Base-by-base conservation (phyloP, 2,329 filamentous ascomycete species). In the Fusarium mexicanum region DNA sequence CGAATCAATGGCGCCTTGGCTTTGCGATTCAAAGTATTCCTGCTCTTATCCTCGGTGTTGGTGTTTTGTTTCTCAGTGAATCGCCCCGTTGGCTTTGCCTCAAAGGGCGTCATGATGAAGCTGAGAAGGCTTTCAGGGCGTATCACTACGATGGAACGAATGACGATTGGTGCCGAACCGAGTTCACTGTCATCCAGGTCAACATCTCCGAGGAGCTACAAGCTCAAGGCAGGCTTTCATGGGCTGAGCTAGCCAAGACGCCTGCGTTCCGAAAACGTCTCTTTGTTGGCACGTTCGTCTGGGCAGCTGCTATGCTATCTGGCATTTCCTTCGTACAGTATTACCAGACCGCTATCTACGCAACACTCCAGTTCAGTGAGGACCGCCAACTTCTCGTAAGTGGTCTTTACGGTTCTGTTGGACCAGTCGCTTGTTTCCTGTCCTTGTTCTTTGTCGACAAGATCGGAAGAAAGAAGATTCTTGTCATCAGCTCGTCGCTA, bases 291-390 rank as follows among this genome's bases (percentile, higher is more conserved):
- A 79, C 80, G 0, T 84, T 84, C 20, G 83, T 84, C 2, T 84
- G 83, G 83, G 83, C 81, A 3, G 83, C 83, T 0, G 83, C 83
- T 5, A 84, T 84, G 83, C 38, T 84, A 3, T 83, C 82, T 1
- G 83, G 83, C 2, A 84, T 84, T 40, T 83, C 81, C 0, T 84
- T 84, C n/a, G 83, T 84, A 3, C 83, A 84, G 69, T 84, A 84
- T 38, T 84, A 81, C 60, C 83, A 84, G 69, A 84, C 83, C 0
- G 82, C 83, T 9, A 84, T 84, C 58, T 84, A 84, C 53, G 82
- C 83, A 1, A 84, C 83, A 1, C 80, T 84, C 0, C 82, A 83
- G 50, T 84, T 81, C 66, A 73, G 72, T 20, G 73, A 84, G 61
- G 79, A 81, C 41, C 77, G 78, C 17, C 82, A 84, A 29, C 79